Evolutionary conservation across 805 yeast species (phyloP), one percentile per base, ranked within the genome.

Genomic region (Hagleromyces aurorensis): DNA sequence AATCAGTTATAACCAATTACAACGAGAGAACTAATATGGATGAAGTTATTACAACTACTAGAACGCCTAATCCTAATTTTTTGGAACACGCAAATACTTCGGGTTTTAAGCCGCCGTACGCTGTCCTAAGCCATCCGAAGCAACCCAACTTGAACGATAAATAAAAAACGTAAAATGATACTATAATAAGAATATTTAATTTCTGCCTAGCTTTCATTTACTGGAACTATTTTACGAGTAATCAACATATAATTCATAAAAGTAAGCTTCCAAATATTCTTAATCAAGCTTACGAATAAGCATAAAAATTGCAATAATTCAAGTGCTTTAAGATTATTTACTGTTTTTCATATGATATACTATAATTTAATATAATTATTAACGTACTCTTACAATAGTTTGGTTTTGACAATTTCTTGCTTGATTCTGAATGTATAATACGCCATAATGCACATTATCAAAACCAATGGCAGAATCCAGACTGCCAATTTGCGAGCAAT

Each of bases 41-140:
- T 13, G 71, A 67, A 40, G 52, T 63, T 5, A 60, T 64, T 13
- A 62, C 64, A 6, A 64, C 66, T 13, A 62, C 58, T 38, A 57
- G 67, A 37, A 52, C 46, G 26, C 70, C 75, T 2, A 70, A 69
- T 46, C 66, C 73, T 7, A 71, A 71, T 41, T 58, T 64, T 28
- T 24, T 66, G 8, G 69, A 67, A 0, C 52, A 65, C 38, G 57
- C 67, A 2, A 70, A 69, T 39, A 61, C 70, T 11, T 52, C 56
- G 30, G 62, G 64, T 7, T 52, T 57, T 20, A 65, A 57, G 36
- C 72, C 76, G 7, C 65, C 70, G 1, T 71, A 67, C 41, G 40
- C 36, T n/a, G n/a, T n/a, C n/a, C n/a, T n/a, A 16, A n/a, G 12
- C 29, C 29, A 7, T 25, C 30, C 8, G 20, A 23, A 31, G 35